phyloP scores from a whole-genome alignment of 306 rosid species.

The Herpetospermum pedunculosum region DNA sequence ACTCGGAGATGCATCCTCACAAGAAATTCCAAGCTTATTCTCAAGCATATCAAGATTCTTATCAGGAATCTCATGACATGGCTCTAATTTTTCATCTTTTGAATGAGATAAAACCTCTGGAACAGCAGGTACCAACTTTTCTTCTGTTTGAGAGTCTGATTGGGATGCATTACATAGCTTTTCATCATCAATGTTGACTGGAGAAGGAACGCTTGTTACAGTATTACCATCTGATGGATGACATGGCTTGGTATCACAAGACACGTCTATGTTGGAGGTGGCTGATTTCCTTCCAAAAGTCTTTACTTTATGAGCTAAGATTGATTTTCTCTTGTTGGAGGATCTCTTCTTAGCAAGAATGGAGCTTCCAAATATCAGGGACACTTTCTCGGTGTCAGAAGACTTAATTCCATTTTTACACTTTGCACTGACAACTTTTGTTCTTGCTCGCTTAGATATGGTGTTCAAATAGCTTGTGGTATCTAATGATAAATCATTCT shows the following conservation, averaged over 20 bases:
- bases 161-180: slow-evolving; percentile 31
- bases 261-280: slow-evolving; percentile 35
- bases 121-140: slow-evolving; percentile 31
- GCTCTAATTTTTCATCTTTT: slow-evolving; percentile 33
- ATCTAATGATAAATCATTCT: slow-evolving; percentile 39
- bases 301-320: slow-evolving; percentile 36
- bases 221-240: slow-evolving; percentile 38
- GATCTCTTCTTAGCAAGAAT: slow-evolving; percentile 77
- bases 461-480: slow-evolving; percentile 47
- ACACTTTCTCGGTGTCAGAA: slow-evolving; percentile 46
- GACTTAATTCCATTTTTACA: slow-evolving; percentile 50
- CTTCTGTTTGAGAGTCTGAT: slow-evolving; percentile 25
- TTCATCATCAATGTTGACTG: slow-evolving; percentile 36
- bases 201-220: slow-evolving; percentile 40
- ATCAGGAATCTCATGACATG: slow-evolving; percentile 32
- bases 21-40: slow-evolving; percentile 33
- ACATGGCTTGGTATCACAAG: slow-evolving; percentile 34
- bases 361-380: slow-evolving; percentile 68
- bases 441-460: slow-evolving; percentile 88
- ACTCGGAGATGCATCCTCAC: slow-evolving; percentile 29
- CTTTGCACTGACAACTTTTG: slow-evolving; percentile 45
- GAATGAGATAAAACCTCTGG: slow-evolving; percentile 39
- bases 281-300: slow-evolving; percentile 29
- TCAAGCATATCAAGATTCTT: slow-evolving; percentile 32
- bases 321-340: slow-evolving; percentile 62